Base-by-base conservation (phyloP, 352 stramenopile species). In the Globisporangium irregulare region DNA sequence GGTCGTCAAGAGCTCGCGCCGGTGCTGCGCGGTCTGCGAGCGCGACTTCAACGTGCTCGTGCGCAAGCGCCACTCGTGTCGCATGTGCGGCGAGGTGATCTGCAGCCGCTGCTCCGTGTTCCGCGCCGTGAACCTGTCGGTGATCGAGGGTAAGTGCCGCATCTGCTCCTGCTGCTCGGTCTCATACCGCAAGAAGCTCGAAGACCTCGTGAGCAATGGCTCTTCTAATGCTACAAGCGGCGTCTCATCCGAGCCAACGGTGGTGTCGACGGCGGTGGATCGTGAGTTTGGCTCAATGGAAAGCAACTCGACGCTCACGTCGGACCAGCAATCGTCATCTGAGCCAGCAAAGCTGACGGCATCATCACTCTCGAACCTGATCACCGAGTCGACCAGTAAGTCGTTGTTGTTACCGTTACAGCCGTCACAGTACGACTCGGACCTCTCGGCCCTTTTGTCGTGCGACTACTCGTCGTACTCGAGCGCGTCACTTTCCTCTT, bases 41-140 rank as follows among this genome's bases (percentile, higher is more conserved):
- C 75, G 84, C 5, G 84, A 94, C 20, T 94, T 94, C 54, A 74
- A 66, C n/a, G 59, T 91, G 18, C 43, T 51, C 10, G 71, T 92
- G 9, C 78, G 86, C 27, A 90, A 93, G 64, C 82, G 86, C 20
- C 86, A 94, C 66, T 86, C 81, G 59, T 94, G 86, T 61, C 86
- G 86, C 61, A 93, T 94, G 84, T 94, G 86, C 36, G 84, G 86
- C 9, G 81, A 93, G 67, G 81, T 93, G 8, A 78, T 94, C 56
- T 94, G 86, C 74, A 85, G 81, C 55, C 79, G 84, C 12, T 94
- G 86, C 65, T 93, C 86, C 9, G 75, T 92, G 24, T 89, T 91
- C 69, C 84, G 84, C 38, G 67, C 73, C 54, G 86, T 92, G 34
- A 79, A 85, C 68, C 67, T 91, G 20, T 84, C 81, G 0, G 70